phyloP scores from a whole-genome alignment of 768 basidiomycete genomes.

The Cubamyces sp. region DNA sequence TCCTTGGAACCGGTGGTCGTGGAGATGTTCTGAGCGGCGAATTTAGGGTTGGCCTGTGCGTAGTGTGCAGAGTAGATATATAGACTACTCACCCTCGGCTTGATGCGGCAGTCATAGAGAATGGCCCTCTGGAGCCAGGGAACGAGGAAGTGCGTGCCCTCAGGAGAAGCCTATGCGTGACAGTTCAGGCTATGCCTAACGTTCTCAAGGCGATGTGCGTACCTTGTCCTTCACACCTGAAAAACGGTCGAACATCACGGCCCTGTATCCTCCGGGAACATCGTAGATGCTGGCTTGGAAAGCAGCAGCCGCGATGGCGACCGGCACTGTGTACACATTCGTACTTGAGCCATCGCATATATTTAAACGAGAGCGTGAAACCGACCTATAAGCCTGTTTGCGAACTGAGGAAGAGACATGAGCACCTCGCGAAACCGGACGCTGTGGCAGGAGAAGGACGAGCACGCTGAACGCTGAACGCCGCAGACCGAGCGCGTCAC shows the following conservation, averaged over 20 bases:
- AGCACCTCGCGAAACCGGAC: slow-evolving; percentile 8
- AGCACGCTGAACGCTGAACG: neutral
- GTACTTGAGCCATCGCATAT: neutral
- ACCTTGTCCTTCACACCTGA: slow-evolving; percentile 86
- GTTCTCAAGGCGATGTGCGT: neutral
- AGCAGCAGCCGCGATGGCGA: slow-evolving; percentile 48
- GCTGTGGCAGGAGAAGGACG: slow-evolving; percentile 5
- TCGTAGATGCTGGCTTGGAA: slow-evolving; percentile 60
- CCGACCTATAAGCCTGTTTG: slow-evolving; percentile 54
- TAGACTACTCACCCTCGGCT: slow-evolving; percentile 69
- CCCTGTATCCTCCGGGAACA: slow-evolving; percentile 82
- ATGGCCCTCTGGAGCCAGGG: slow-evolving; percentile 97
- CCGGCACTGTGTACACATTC: slow-evolving; percentile 69
- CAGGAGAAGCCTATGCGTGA: slow-evolving; percentile 70
- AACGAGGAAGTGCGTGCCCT: slow-evolving; percentile 95
- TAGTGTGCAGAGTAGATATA: neutral
- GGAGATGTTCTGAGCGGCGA: slow-evolving; percentile 81
- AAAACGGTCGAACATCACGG: slow-evolving; percentile 99
- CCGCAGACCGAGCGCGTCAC: slow-evolving; percentile 15
- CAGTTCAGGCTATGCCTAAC: neutral
- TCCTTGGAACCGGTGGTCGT: slow-evolving; percentile 99
- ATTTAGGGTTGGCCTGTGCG: neutral
- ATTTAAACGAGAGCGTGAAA: neutral
- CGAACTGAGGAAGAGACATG: slow-evolving; percentile 58
- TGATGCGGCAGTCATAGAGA: slow-evolving; percentile 96